Base-by-base conservation (phyloP, 148 eudicot species). In the Pharnaceum exiguum region DNA sequence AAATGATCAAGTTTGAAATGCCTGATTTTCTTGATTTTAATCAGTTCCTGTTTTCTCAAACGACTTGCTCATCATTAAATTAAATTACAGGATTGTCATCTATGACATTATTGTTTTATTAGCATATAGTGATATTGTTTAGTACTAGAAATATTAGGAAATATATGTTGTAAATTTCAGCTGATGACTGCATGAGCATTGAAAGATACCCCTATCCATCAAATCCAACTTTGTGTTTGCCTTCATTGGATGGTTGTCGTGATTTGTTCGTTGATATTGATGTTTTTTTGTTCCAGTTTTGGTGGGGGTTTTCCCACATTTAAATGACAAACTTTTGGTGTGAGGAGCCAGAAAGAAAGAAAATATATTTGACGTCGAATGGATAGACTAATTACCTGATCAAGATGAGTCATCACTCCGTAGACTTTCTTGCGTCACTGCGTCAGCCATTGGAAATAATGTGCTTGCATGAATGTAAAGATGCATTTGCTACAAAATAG, bases 1-100 rank as follows among this genome's bases (percentile, higher is more conserved):
- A 63, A 61, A 49, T 82, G 69, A 60, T 82, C 46, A 85, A 83
- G 60, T 85, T 73, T 59, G 94, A 85, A 48, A 74, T 82, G 22
- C 75, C 79, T 39, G 83, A 86, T 58, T 22, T 82, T 60, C 60
- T 76, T 56, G 95, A 80, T 60, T 75, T 72, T 49, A 69, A 55
- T 60, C 82, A 73, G 38, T 87, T 74, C 69, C 66, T 84, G 77
- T 78, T 71, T 37, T 59, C 75, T 51, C 55, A 71, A 23, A 60
- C 42, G 43, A 60, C 45, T 35, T 64, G 32, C 40, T 71, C 22
- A 32, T 57, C 38, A 35, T 35, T 35, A 6, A 6, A 6, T 6
- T 35, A 35, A 35, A 6, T 35, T 29, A 43, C 25, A 31, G 6
- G 10, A 58, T 44, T 10, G 46, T 29, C 12, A 28, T 18, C 29